phyloP scores from a whole-genome alignment of 352 stramenopile species.

The Phytophthora multivora region DNA sequence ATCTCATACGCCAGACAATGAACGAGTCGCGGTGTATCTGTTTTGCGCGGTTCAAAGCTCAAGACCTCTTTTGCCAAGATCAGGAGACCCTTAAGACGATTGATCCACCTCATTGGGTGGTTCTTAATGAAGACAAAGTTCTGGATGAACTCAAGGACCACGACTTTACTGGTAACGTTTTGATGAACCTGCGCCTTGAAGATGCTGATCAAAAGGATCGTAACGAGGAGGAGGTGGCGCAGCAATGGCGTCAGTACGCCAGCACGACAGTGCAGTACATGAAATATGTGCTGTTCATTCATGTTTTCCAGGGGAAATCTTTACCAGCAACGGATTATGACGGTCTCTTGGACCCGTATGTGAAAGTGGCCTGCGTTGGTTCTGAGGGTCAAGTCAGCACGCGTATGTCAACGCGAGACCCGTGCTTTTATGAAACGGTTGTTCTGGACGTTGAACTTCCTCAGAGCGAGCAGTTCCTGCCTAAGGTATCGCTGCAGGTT shows the following conservation, averaged over 20 bases:
- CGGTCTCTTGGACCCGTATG: conserved; percentile 79
- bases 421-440: conserved; percentile 87
- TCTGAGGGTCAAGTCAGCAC: conserved; percentile 65
- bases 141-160: conserved; percentile 82
- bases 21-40: conserved; percentile 73
- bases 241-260: conserved; percentile 61
- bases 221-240: conserved; percentile 44
- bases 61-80: conserved; percentile 64
- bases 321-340: conserved; percentile 79
- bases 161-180: conserved; percentile 82
- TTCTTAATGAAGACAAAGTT: conserved; percentile 75
- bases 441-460: conserved; percentile 78
- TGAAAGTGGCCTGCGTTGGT: conserved; percentile 86
- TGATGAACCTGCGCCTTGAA: conserved; percentile 78
- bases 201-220: conserved; percentile 27
- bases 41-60: conserved; percentile 77
- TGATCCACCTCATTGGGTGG: conserved; percentile 67
- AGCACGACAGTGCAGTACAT: conserved; percentile 66
- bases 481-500: conserved; percentile 76
- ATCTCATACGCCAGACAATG: conserved; percentile 65
- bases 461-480: conserved; percentile 61
- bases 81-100: conserved; percentile 40
- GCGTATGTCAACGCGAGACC: conserved; percentile 70
- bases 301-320: conserved; percentile 82
- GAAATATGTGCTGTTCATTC: conserved; percentile 81